A percentile compares a stretch with the other conserved stretches of the same genome.
Conservation (phyloP, 257 asterid species). For the Primulina huaijiensis region DNA sequence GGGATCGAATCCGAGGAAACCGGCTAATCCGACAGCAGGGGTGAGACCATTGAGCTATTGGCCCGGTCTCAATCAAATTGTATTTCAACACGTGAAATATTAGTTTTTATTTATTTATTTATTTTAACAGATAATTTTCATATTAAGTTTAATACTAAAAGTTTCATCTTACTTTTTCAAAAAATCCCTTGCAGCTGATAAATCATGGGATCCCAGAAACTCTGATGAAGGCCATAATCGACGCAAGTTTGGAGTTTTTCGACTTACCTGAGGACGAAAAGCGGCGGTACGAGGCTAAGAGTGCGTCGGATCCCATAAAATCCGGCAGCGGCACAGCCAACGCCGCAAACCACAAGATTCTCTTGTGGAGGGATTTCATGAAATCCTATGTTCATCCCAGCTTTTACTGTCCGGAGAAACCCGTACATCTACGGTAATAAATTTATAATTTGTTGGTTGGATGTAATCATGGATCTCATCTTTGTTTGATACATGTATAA, state of each 20-base stretch:
- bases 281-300: slow-evolving; percentile 28
- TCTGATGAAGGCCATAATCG: slow-evolving; percentile 18
- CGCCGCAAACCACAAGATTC: slow-evolving; percentile 22
- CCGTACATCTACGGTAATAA: slow-evolving; percentile 22
- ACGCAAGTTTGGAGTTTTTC: slow-evolving; percentile 29
- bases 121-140: too few species aligned
- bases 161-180: too few species aligned
- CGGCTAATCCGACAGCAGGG: too few species aligned
- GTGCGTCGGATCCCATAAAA: slow-evolving; percentile 37
- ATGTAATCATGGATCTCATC: too few species aligned
- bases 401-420: slow-evolving; percentile 36
- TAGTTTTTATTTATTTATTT: too few species aligned
- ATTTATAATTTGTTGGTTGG: too few species aligned
- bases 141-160: too few species aligned
- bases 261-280: slow-evolving; percentile 28
- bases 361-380: slow-evolving; percentile 43
- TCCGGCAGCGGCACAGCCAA: slow-evolving; percentile 30
- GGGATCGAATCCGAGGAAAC: too few species aligned
- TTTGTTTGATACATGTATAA: too few species aligned
- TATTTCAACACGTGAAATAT: too few species aligned
- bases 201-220: slow-evolving; percentile 32
- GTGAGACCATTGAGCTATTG: too few species aligned
- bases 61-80: too few species aligned
- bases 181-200: slow-evolving; percentile 13
- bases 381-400: slow-evolving; percentile 41